These are phyloP conservation scores for Aspergillus fructus DNA, from an alignment of 2,329 filamentous ascomycete species.

Conservation along the genomic window DNA sequence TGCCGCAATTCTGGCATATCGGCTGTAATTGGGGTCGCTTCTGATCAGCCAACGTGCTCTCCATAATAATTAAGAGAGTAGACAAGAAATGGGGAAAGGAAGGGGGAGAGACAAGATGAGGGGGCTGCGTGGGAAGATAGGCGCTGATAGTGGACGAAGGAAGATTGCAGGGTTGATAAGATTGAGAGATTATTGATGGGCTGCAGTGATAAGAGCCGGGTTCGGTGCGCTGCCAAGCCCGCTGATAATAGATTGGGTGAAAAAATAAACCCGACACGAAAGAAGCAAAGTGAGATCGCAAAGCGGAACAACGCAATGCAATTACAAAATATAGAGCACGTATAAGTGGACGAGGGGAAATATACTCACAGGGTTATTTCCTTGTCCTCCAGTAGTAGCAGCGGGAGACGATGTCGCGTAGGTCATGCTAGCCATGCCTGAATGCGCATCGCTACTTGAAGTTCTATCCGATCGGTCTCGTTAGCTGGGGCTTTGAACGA, in stretches of 20 bases:
- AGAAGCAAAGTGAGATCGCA: slow-evolving; percentile 17
- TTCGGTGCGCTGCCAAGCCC: slow-evolving; percentile 39
- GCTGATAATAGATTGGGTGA: slow-evolving; percentile 32
- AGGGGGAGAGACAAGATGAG: slow-evolving; percentile 19
- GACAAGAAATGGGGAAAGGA: slow-evolving; percentile 14
- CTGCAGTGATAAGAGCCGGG: slow-evolving; percentile 48
- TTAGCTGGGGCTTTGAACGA: slow-evolving; percentile 19
- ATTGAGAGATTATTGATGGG: slow-evolving; percentile 42
- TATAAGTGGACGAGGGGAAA: slow-evolving; percentile 11
- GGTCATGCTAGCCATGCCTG: slow-evolving; percentile 59
- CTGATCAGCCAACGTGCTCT: slow-evolving; percentile 49
- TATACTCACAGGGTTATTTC: slow-evolving; percentile 44
- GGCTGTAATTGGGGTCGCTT: slow-evolving; percentile 72
- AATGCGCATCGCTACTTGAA: slow-evolving; percentile 45
- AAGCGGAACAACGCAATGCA: neutral
- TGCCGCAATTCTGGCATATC: slow-evolving; percentile 93
- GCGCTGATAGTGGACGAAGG: slow-evolving; percentile 26
- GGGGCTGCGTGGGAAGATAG: slow-evolving; percentile 20
- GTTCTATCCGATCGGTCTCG: slow-evolving; percentile 25
- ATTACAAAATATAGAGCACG: neutral
- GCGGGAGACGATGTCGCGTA: slow-evolving; percentile 65
- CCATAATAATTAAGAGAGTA: slow-evolving; percentile 34
- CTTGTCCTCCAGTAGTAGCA: slow-evolving; percentile 64
- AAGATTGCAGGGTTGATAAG: slow-evolving; percentile 36
- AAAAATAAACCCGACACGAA: slow-evolving; percentile 22